Conservation (phyloP, 805 yeast species). For the Blastobotrys terrestris region DNA sequence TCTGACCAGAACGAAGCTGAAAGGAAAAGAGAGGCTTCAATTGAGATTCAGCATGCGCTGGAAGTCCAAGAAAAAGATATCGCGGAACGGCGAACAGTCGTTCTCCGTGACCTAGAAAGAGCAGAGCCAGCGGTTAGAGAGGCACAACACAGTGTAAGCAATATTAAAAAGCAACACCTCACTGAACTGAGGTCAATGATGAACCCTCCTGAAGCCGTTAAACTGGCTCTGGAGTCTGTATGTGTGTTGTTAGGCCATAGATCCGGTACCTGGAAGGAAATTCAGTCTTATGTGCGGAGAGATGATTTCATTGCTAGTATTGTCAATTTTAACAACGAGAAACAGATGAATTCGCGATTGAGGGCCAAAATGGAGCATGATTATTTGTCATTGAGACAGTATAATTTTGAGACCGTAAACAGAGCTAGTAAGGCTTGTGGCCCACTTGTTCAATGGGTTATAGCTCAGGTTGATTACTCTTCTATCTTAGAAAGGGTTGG, state of each 20-base stretch:
- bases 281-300: constrained; percentile 67
- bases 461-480: constrained; percentile 79
- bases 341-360: constrained; percentile 48
- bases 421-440: constrained; percentile 96
- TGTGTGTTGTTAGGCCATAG: constrained; percentile 73
- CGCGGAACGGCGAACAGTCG: constrained; percentile 45
- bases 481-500: constrained; percentile 61
- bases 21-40: constrained; percentile 77
- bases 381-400: constrained; percentile 59
- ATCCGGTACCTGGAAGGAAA: constrained; percentile 69
- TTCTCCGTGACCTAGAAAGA: constrained; percentile 55
- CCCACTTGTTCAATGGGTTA: constrained; percentile 82
- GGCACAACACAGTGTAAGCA: constrained; percentile 85
- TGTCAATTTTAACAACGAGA: constrained; percentile 62
- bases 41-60: constrained; percentile 65
- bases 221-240: constrained; percentile 79
- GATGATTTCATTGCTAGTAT: constrained; percentile 86
- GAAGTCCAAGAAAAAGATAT: constrained; percentile 61
- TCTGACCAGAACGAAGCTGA: constrained; percentile 89
- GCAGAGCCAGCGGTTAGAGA: constrained; percentile 83
- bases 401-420: constrained; percentile 64
- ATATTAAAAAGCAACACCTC: constrained; percentile 85
- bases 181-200: constrained; percentile 85
- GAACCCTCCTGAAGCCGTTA: constrained; percentile 86
- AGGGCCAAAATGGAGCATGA: constrained; percentile 49